Base-by-base conservation (phyloP, 441 rosid genomes). In the Populus hybrid region DNA sequence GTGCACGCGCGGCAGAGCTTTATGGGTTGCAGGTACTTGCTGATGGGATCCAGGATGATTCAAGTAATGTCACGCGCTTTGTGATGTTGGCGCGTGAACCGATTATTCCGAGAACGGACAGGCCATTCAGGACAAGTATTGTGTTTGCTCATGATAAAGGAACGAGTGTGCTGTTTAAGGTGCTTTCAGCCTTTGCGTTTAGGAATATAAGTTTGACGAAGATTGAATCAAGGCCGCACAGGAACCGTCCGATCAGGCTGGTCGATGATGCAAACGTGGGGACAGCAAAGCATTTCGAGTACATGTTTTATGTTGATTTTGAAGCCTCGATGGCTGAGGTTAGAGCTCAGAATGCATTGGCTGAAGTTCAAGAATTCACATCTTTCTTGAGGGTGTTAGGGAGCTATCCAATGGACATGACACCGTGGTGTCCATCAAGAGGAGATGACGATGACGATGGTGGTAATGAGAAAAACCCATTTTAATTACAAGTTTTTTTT, bases 401-500 rank as follows among this genome's bases (percentile, higher is more conserved):
- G 12, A 96, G 99, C 76, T 96, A 96, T 81, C 99, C 99, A 6
- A 94, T 93, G 97, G 99, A 96, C 80, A 95, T 95, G 99, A 89
- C 97, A 5, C 98, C 98, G 4, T 95, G 96, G 97, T 86, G 89
- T 70, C 95, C 91, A 0, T 85, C 93, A 2, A 2, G 80, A 61
- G 84, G 69, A 50, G 87, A 81, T 16, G 24, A 59, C 2, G 26
- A 61, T 21, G 66, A 59, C 6, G 61, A 57, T 34, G 36, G 36
- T 34, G 36, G 36, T 34, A 6, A 6, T 4, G 83, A 80, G 81
- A 78, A 28, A n/a, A 50, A 35, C 23, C 64, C 68, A 34, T 2
- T 8, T 63, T 63, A 63, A 63, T 63, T 63, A 63, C 3, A 23
- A 63, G 63, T 12, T 46, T 46, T 40, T 40, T 40, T 40, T 40